A percentile compares a stretch with the other conserved stretches of the same genome.
phyloP scores from a whole-genome alignment of 139 green algal genomes.

The Diplosphaera chodatii region DNA sequence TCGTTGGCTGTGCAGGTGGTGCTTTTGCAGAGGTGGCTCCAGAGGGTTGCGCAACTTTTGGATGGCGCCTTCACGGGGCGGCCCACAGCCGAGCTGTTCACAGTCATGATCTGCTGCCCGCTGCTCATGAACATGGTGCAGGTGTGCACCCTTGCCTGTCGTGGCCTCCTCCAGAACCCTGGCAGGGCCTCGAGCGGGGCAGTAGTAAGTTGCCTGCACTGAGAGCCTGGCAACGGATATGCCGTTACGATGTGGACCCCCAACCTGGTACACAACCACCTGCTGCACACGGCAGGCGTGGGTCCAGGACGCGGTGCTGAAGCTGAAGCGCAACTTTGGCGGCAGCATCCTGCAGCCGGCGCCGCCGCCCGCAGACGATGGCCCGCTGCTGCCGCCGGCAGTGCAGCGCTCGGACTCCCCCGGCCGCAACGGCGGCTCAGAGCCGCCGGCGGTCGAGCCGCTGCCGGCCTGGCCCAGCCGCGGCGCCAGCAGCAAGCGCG shows the following conservation, averaged over 20 bases:
- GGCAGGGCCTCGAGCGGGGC: too few species aligned
- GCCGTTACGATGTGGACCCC: too few species aligned
- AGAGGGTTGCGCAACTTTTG: constrained; percentile 19
- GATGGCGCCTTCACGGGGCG: constrained; percentile 38
- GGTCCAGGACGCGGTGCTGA: constrained; percentile 32
- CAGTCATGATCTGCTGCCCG: constrained; percentile 54
- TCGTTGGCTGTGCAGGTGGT: constrained; percentile 25
- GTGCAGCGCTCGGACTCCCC: neutral
- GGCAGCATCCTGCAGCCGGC: neutral
- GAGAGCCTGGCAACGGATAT: too few species aligned
- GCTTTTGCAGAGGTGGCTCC: neutral
- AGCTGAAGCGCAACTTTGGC: constrained; percentile 5
- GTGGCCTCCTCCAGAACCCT: too few species aligned
- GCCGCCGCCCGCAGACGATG: too few species aligned
- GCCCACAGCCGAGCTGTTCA: constrained; percentile 34
- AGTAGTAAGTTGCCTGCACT: too few species aligned
- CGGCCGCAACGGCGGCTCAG: too few species aligned
- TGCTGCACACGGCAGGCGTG: constrained; percentile 10
- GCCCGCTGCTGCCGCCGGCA: neutral
- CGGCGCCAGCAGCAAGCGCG: neutral
- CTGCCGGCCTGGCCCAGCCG: neutral
- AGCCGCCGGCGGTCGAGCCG: neutral
- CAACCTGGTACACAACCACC: too few species aligned
- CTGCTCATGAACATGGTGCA: constrained; percentile 52
- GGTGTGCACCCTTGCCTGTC: too few species aligned